Base-by-base conservation (phyloP, 2,329 filamentous ascomycete genomes). In the Hysterium pulicare region DNA sequence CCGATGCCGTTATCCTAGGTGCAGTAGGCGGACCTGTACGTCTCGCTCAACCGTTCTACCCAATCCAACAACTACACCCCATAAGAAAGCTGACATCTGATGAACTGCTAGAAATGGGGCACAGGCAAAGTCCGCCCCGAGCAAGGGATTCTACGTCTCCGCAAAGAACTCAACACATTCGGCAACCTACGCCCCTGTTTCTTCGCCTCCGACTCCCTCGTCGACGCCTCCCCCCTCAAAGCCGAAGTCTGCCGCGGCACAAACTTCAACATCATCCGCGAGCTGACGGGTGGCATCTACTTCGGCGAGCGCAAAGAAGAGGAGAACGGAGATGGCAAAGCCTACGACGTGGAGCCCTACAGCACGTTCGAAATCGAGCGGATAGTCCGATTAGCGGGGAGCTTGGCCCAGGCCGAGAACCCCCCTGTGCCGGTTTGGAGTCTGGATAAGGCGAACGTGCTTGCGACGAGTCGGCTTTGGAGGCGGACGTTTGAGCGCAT, bases 131-230 rank as follows among this genome's bases (percentile, higher is more conserved):
- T 96, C 50, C 87, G 90, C 33, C 91, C 91, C 1, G 91, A 97
- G 69, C 88, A 96, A 72, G 91, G 91, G 48, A 83, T 97, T 58
- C 84, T 97, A 48, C 81, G 76, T 55, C 86, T 97, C 41, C 89
- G 91, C 72, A 96, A 94, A 72, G 87, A 96, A 71, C 87, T 97
- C 78, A 79, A 80, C 62, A 89, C 91, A 43, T 97, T 94, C 71
- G 91, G 90, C 57, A 97, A 97, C 79, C 83, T 97, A 45, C 85
- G 91, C 5, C 91, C 90, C 8, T 97, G 91, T 78, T 94, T 87
- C 78, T 97, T 98, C 73, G 88, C 89, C 38, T 90, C 90, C 1
- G 87, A 91, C 40, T 79, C 82, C 21, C 84, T 96, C 38, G 83
- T 95, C 60, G 83, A 90, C 38, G 79, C 77, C 62, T 96, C 90